Conservation (phyloP, 176 grass and related monocot species). For the Hordeum marinum region DNA sequence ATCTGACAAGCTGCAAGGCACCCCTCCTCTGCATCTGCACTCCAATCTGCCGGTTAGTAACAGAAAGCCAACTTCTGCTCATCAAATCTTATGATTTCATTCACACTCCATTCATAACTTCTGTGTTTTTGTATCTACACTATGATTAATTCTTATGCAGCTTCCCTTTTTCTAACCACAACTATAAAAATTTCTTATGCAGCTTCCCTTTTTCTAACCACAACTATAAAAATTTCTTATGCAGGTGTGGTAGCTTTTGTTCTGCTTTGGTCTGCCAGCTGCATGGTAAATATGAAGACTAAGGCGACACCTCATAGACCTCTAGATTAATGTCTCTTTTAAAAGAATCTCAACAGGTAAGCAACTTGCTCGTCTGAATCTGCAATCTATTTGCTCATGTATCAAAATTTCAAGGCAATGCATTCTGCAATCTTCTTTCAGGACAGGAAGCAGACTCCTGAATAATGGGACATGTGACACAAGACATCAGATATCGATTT, state of each 20-base stretch:
- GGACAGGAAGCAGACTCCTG: background rate
- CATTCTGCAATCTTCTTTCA: background rate
- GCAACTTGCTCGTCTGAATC: too few species aligned
- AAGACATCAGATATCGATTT: background rate
- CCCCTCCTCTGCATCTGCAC: background rate
- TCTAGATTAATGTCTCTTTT: background rate
- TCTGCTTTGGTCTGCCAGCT: background rate
- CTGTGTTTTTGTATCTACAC: background rate
- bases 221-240: background rate
- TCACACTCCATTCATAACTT: background rate
- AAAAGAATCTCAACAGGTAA: too few species aligned
- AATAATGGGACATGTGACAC: background rate
- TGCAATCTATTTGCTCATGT: background rate
- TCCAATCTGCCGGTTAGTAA: background rate
- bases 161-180: background rate
- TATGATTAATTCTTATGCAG: background rate
- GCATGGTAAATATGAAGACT: background rate
- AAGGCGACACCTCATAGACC: background rate
- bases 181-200: background rate
- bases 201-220: background rate
- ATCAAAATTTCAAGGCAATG: background rate
- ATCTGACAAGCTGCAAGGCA: background rate
- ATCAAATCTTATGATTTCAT: background rate
- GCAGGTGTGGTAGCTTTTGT: background rate
- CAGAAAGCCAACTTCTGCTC: background rate